Evolutionary conservation across 1,284 basidiomycete species (phyloP).

Genomic region (Melampsora larici-populina): DNA sequence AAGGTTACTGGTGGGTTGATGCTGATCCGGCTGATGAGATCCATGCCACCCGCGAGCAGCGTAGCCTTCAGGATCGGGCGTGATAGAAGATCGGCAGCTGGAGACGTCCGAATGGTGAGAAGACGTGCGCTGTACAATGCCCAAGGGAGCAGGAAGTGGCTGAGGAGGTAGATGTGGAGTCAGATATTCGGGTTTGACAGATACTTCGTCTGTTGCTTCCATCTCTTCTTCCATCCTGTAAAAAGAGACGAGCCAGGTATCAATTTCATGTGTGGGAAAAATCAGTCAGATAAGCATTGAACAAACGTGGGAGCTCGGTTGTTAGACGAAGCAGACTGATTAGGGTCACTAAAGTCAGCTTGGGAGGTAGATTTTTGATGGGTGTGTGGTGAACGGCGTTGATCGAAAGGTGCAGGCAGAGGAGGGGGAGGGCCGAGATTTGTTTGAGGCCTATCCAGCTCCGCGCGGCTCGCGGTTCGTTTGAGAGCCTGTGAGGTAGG

Average conservation of each 20-base stretch:
- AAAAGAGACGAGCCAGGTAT: background rate
- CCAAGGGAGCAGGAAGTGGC: constrained; percentile 9
- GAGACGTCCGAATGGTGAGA: background rate
- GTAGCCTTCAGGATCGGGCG: background rate
- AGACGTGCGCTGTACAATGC: background rate
- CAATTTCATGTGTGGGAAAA: background rate
- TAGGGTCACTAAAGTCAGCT: background rate
- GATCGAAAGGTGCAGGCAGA: background rate
- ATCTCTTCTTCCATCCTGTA: background rate
- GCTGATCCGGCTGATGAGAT: background rate
- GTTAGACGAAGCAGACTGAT: background rate
- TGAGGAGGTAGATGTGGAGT: constrained; percentile 32
- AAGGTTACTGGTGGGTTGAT: background rate
- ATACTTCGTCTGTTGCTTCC: background rate
- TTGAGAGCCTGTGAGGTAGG: background rate
- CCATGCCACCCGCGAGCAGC: background rate
- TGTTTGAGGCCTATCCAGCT: constrained; percentile 19
- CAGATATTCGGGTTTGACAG: constrained; percentile 34
- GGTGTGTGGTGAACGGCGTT: background rate
- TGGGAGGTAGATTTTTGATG: background rate
- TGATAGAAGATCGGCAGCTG: background rate
- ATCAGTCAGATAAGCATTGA: background rate
- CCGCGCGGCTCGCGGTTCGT: constrained; percentile 27
- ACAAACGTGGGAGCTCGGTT: background rate
- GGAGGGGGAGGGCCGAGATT: background rate